Conservation (phyloP, 768 basidiomycete species). For the Kondoa subrosea region DNA sequence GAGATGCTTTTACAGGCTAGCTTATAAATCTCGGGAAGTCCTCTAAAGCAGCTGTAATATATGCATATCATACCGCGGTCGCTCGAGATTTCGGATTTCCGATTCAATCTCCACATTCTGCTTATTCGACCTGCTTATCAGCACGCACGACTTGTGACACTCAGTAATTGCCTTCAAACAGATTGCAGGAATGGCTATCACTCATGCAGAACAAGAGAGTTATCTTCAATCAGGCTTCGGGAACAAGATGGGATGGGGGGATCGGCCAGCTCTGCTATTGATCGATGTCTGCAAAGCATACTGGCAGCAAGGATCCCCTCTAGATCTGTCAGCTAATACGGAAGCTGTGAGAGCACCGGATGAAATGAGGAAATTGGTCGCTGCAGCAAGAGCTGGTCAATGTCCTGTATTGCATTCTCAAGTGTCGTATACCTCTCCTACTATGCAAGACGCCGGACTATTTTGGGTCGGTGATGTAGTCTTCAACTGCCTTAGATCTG, state of each 20-base stretch:
- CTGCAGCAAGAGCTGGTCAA: neutral
- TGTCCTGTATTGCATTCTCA: neutral
- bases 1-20: neutral
- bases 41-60: too few relatives aligned
- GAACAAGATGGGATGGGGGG: neutral
- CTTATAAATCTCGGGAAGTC: too few relatives aligned
- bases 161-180: too few relatives aligned
- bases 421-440: neutral
- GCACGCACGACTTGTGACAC: too few relatives aligned
- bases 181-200: neutral
- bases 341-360: neutral
- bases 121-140: too few relatives aligned
- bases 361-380: neutral
- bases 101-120: too few relatives aligned
- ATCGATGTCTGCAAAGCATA: constrained; percentile 3
- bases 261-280: neutral
- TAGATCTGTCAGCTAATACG: neutral
- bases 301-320: neutral
- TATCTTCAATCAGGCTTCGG: neutral
- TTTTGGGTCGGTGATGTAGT: neutral
- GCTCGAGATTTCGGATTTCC: too few relatives aligned
- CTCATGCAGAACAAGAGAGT: neutral
- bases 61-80: too few relatives aligned
- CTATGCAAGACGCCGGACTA: neutral
- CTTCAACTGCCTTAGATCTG: neutral